These are phyloP conservation scores for Seiridium cupressi DNA, from an alignment of 2,329 filamentous ascomycete genomes.

Conservation along the genomic window DNA sequence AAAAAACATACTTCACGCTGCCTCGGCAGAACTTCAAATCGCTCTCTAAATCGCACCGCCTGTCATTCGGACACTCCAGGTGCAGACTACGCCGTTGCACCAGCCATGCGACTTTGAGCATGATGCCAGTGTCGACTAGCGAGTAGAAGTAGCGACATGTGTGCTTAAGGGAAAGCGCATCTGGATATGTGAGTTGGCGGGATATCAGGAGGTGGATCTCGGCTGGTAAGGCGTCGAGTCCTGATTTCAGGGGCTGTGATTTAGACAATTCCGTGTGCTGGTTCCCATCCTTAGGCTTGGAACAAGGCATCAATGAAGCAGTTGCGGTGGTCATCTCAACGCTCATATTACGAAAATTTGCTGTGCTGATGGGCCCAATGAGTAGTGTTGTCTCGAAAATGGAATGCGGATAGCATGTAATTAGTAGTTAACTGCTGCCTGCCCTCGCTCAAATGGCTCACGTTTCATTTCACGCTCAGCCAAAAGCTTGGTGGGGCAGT, in stretches of 20 bases:
- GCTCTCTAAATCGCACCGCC: slow-evolving; percentile 55
- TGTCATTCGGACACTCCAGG: slow-evolving; percentile 63
- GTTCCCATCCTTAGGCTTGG: background rate
- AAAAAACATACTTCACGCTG: slow-evolving; percentile 50
- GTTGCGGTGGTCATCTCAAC: too few relatives aligned
- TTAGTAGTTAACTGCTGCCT: slow-evolving; percentile 13
- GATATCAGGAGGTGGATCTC: slow-evolving; percentile 67
- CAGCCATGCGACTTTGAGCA: slow-evolving; percentile 68
- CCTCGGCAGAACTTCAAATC: slow-evolving; percentile 60
- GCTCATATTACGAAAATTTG: too few relatives aligned
- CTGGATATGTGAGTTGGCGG: slow-evolving; percentile 62
- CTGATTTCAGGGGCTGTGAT: background rate
- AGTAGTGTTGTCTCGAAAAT: background rate
- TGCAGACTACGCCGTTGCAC: slow-evolving; percentile 61
- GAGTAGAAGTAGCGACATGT: slow-evolving; percentile 61
- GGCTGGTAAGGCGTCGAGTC: slow-evolving; percentile 55
- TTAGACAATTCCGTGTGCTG: background rate
- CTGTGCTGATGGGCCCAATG: background rate
- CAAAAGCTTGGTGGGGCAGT: background rate
- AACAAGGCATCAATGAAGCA: too few relatives aligned
- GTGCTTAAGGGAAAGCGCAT: slow-evolving; percentile 70
- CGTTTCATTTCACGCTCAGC: background rate
- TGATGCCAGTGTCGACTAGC: slow-evolving; percentile 63
- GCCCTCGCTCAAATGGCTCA: background rate
- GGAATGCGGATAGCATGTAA: background rate